These are phyloP conservation scores for Maudiozyma bulderi DNA, from an alignment of 805 yeast genomes.

Conservation along the genomic window DNA sequence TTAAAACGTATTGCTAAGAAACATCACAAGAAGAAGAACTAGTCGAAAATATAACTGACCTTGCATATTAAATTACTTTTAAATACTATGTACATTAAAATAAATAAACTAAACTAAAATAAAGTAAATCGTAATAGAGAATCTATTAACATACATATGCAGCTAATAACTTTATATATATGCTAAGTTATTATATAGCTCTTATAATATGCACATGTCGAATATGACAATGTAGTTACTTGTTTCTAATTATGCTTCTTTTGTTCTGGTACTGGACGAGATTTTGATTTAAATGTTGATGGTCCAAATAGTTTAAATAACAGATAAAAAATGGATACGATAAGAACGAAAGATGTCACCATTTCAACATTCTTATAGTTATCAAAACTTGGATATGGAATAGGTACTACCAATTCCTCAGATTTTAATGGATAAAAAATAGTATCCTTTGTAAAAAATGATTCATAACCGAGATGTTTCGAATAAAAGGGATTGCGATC, in stretches of 20 bases:
- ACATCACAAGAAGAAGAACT: conserved; percentile 44
- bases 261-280: not conserved
- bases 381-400: conserved; percentile 36
- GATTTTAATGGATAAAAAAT: conserved; percentile 31
- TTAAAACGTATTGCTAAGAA: conserved; percentile 82
- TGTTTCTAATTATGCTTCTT: not conserved
- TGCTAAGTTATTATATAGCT: not conserved
- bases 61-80: not conserved
- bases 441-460: conserved; percentile 38
- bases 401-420: conserved; percentile 19
- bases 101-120: not conserved
- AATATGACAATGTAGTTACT: not conserved
- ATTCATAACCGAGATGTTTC: conserved; percentile 35
- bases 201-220: not conserved
- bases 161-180: too few relatives aligned
- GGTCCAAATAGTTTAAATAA: conserved; percentile 16
- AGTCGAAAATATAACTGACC: conserved; percentile 2
- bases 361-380: conserved; percentile 27
- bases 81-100: not conserved
- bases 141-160: not conserved
- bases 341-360: conserved; percentile 29
- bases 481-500: conserved; percentile 32
- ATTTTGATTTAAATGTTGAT: not conserved
- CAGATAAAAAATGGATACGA: conserved; percentile 29
- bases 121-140: not conserved